Evolutionary conservation across 208 protist genomes (phyloP), one percentile per base, ranked within the genome.

Genomic region (Trypanosoma theileri): DNA sequence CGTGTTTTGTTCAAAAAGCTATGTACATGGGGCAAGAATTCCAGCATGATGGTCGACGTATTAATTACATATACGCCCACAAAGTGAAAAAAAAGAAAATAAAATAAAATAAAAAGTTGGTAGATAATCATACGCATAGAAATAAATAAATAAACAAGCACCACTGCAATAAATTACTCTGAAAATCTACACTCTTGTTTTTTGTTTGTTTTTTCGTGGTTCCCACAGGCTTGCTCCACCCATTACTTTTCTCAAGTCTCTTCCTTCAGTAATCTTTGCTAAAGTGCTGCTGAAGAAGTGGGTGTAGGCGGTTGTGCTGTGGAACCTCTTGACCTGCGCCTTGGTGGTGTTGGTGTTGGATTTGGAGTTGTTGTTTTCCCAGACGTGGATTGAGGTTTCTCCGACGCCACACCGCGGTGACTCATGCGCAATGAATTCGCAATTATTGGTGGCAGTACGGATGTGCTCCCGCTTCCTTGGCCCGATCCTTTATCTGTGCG

Each of bases 301-400:
- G 44, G 16, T 17, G 10, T 14, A n/a, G 44, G 44, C 17, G 42
- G 6, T 40, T 31, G 16, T 35, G 10, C 0, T 16, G 14, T 24
- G 19, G 42, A 12, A 9, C 22, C 56, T 17, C 44, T 54, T 22
- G 45, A 46, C 0, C 3, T 46, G 21, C 66, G 66, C 10, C 46
- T 41, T 42, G 66, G 66, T 22, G 55, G 55, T n/a, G 66, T 48
- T 35, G 66, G 55, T 35, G 35, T 44, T 55, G 28, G 41, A 41
- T 35, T 60, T 35, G 42, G 7, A 22, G 16, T 10, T 16, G 51
- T 26, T 12, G 1, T 28, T 31, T 48, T 26, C 3, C 28, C 28
- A 35, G 28, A 6, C 28, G 6, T 35, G 6, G 28, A 35, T 8
- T 35, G 28, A 35, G 28, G 28, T 35, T n/a, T 56, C 26, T 70